Base-by-base conservation (phyloP, 495 filamentous ascomycete species). In the Aspergillus affinis region DNA sequence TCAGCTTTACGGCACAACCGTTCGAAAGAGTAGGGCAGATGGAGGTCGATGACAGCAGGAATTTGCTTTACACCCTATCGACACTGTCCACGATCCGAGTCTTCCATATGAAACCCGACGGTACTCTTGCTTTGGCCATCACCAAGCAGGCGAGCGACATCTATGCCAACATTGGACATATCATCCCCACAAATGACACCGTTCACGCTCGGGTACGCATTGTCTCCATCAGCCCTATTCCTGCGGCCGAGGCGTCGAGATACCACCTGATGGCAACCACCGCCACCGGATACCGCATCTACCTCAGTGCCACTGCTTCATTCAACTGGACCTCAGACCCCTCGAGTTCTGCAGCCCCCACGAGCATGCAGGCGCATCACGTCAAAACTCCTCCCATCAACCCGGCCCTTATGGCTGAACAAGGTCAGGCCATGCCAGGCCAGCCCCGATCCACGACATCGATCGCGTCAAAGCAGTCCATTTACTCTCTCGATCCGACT, bases 361-460 rank as follows among this genome's bases (percentile, higher is more conserved):
- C 89, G 52, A 97, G 91, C 75, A 97, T 99, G 92, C 93, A 97
- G 70, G 86, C 97, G 20, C 90, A 95, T 62, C 92, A 93, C 65
- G 87, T 98, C 70, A 95, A 93, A 65, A 96, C 97, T 57, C 95
- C 94, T 9, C 93, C 94, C 0, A 66, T 79, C 51, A 75, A 83
- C 52, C 70, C 58, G 27, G 54, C 61, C n/a, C 26, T 69, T 6
- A 61, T 66, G 27, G 58, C 61, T 32, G 53, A 66, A 54, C 60
- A 69, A 48, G 62, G 65, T 23, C 70, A 78, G 48, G 53, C 58
- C 19, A 57, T 71, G 63, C 68, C 68, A 32, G 69, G 41, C 15
- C 64, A 62, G 55, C 64, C 69, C 60, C 63, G 67, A 20, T 68
- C 70, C 27, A 68, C 69, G 48, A 51, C 68, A 18, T 60, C 69